Evolutionary conservation across 305 asterid species (phyloP), one percentile per base, ranked within the genome.

Genomic region (Petunia hybrid): DNA sequence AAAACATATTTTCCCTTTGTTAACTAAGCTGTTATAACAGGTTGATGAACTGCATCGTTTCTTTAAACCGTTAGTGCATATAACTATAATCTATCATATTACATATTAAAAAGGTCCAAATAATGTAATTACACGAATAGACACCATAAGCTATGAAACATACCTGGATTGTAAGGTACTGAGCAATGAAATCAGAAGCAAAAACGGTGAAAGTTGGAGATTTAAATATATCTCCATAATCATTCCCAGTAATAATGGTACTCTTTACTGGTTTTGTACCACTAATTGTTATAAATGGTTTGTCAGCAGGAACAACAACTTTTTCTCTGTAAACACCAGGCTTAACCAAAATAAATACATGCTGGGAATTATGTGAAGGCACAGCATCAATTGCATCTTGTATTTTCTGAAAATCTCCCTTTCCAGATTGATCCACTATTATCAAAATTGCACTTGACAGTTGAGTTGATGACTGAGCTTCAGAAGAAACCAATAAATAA

Each of bases 351-450:
- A 89, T 83, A 43, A 84, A 74, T 10, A 87, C 81, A 42, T 79
- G 83, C 42, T 56, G 73, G 0, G 87, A 64, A 59, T 87, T 89
- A 66, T 83, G 79, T 6, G 64, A 63, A 4, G 91, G 80, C 9
- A 87, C 90, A 5, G 87, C 80, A 45, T 89, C 88, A 42, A 89
- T 87, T 36, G 90, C 92, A 0, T 86, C 90, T 82, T 87, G 92
- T 31, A 89, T 89, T n/a, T 35, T 87, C 53, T 9, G 43, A 68
- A 42, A 83, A 69, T 87, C 89, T 10, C 91, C 92, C 0, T 64
- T 77, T 22, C 91, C 90, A 8, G 89, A 83, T 8, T 48, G 82
- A 64, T 89, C 91, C 1, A 89, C 89, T 43, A 51, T 76, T 7
- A 87, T 48, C 1, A 73, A 62, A 57, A 86, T 43, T 48, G 59